Evolutionary conservation across 2,329 filamentous ascomycete species (phyloP), one percentile per base, ranked within the genome.

Genomic region (Phaeosphaeria sp.): DNA sequence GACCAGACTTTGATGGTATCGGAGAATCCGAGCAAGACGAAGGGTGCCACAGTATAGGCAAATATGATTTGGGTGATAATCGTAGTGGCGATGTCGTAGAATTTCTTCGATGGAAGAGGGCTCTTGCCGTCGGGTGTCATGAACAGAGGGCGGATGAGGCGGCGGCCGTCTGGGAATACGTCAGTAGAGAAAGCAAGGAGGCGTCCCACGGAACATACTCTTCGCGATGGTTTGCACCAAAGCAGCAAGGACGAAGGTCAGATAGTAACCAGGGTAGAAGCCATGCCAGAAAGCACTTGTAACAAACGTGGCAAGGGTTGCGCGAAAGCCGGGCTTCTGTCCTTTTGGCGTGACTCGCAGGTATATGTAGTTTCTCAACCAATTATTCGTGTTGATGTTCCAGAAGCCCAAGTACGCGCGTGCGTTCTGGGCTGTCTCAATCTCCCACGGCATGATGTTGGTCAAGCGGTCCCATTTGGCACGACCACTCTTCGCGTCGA

Each of bases 301-400:
- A 6, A 88, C 86, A 75, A 99, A 99, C 0, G 95, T 99, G 33
- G 93, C 92, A 81, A 99, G 81, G 71, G 91, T 98, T 50, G 95
- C 95, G 57, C 93, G 86, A 81, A 99, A 99, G 1, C 95, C 95
- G 9, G 95, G 95, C 77, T 98, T 99, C 83, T 93, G 95, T 53
- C 95, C 95, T 67, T 91, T 91, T 0, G 95, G 95, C 0, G 95
- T 99, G 2, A 99, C 95, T 22, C 95, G 89, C 48, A 99, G 84
- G 74, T 98, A 99, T 67, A 99, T 85, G 74, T 97, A 99, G 77
- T 98, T 97, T 47, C 93, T 87, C 60, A 99, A 82, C 95, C 95
- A 99, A 71, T 92, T 88, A 77, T 97, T 99, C 13, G 95, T 99
- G 78, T 98, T 98, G 81, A 97, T 97, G 77, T 99, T 99, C 95